A percentile compares a stretch with the other conserved stretches of the same genome.
Evolutionary conservation across 2,329 filamentous ascomycete genomes (phyloP).

Genomic region (Lomentospora prolificans): DNA sequence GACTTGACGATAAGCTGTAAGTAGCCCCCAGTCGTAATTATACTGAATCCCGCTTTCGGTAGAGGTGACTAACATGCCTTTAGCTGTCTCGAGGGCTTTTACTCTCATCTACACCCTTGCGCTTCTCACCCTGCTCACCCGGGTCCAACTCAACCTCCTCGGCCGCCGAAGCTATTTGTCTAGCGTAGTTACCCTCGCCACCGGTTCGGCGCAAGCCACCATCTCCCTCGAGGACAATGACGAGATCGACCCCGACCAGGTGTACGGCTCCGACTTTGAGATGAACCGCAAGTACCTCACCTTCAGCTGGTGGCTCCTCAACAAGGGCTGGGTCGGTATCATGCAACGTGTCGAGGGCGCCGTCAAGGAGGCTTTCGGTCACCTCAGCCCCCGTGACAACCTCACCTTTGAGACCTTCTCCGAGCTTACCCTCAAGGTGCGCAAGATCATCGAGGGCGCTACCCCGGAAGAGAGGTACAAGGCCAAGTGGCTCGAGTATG

Average conservation of each 20-base stretch:
- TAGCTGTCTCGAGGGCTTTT: conserved; percentile 82
- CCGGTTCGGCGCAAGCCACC: conserved; percentile 59
- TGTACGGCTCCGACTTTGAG: conserved; percentile 88
- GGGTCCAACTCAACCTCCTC: conserved; percentile 93
- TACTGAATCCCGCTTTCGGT: not conserved
- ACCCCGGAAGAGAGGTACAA: conserved; percentile 28
- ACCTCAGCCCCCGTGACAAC: conserved; percentile 78
- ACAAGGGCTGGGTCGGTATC: conserved; percentile 77
- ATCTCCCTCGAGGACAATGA: conserved; percentile 92
- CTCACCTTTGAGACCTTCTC: conserved; percentile 72
- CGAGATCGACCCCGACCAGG: conserved; percentile 72
- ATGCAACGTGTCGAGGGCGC: conserved; percentile 74
- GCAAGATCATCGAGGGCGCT: conserved; percentile 71
- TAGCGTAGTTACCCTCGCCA: conserved; percentile 84
- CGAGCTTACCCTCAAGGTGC: conserved; percentile 71
- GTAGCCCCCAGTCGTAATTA: conserved; percentile 21
- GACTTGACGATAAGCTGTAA: conserved; percentile 91
- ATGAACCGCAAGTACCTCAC: conserved; percentile 91
- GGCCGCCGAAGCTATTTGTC: conserved; percentile 92
- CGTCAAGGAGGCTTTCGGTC: conserved; percentile 83
- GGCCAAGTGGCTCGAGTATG: conserved; percentile 67
- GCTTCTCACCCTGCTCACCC: conserved; percentile 81
- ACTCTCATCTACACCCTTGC: conserved; percentile 87
- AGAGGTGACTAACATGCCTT: conserved; percentile 4
- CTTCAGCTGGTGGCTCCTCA: conserved; percentile 96